These are phyloP conservation scores for Metrosideros polymorpha DNA, from an alignment of 441 rosid species.

Conservation along the genomic window DNA sequence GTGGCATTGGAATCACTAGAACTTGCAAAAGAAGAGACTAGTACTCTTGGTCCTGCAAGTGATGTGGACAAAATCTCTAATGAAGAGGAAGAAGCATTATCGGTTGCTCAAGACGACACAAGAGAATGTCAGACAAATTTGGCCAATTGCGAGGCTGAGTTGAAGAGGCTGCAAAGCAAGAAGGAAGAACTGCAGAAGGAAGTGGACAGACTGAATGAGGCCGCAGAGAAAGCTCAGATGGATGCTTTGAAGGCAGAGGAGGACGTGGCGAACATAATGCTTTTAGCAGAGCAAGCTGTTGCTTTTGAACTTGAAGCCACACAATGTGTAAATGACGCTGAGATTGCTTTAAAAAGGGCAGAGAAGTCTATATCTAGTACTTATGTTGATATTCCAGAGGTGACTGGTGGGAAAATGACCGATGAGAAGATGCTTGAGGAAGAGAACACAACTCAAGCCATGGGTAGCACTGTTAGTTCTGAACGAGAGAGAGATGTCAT, in stretches of 20 bases:
- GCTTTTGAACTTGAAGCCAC: slow-evolving; percentile 88
- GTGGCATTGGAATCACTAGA: slow-evolving; percentile 54
- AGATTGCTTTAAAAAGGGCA: slow-evolving; percentile 69
- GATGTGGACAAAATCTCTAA: slow-evolving; percentile 13
- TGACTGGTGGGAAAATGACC: slow-evolving; percentile 24
- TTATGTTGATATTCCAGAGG: slow-evolving; percentile 36
- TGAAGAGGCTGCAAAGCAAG: slow-evolving; percentile 40
- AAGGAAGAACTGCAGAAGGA: slow-evolving; percentile 71
- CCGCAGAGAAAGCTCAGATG: slow-evolving; percentile 65
- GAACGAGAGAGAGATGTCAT: slow-evolving; percentile 34
- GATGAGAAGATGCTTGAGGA: slow-evolving; percentile 36
- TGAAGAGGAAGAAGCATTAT: slow-evolving; percentile 28
- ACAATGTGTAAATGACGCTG: slow-evolving; percentile 61
- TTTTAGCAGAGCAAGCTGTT: slow-evolving; percentile 95
- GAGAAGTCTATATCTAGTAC: slow-evolving; percentile 51
- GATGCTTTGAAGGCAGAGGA: slow-evolving; percentile 80
- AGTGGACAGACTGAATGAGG: slow-evolving; percentile 59
- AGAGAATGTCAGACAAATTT: slow-evolving; percentile 47
- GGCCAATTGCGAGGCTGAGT: slow-evolving; percentile 45
- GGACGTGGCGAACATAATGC: slow-evolving; percentile 84
- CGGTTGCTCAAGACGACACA: slow-evolving; percentile 54
- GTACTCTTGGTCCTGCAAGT: slow-evolving; percentile 18
- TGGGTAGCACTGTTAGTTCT: slow-evolving; percentile 12
- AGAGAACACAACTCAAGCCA: slow-evolving; percentile 25
- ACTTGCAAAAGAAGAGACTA: slow-evolving; percentile 22